phyloP scores from a whole-genome alignment of 768 basidiomycete genomes.

The Lactarius sanguifluus region DNA sequence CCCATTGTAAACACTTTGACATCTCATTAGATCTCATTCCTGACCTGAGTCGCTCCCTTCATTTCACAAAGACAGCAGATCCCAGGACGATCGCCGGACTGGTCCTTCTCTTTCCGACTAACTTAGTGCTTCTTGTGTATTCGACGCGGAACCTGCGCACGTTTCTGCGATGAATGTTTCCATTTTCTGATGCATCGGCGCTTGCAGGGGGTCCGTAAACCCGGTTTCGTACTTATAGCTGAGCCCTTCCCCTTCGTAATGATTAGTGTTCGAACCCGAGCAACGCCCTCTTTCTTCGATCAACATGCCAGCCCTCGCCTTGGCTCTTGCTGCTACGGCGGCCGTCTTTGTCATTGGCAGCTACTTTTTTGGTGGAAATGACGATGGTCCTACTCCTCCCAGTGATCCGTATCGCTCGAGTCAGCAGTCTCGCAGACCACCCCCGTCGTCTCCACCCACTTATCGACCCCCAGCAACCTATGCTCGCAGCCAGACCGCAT shows the following conservation, averaged over 20 bases:
- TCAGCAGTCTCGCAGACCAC: not conserved
- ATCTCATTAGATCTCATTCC: constrained; percentile 3
- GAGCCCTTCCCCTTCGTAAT: not conserved
- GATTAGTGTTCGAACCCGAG: not conserved
- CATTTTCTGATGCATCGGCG: not conserved
- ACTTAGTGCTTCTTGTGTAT: not conserved
- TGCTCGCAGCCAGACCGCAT: not conserved
- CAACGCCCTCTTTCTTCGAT: not conserved
- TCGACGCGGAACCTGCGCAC: not conserved
- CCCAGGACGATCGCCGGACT: not conserved
- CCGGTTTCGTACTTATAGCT: not conserved
- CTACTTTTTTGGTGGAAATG: not conserved
- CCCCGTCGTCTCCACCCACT: too few relatives aligned
- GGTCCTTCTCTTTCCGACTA: not conserved
- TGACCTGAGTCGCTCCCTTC: not conserved
- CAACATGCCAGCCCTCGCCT: not conserved
- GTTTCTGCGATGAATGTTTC: not conserved
- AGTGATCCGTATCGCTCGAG: not conserved
- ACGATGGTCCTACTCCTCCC: not conserved
- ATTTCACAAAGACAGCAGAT: not conserved
- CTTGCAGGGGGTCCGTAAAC: not conserved
- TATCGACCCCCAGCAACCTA: not conserved
- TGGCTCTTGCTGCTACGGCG: not conserved
- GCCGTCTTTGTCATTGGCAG: not conserved
- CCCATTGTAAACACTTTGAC: not conserved